Percentiles rank a stretch among this genome's conserved stretches.
Evolutionary conservation across 805 yeast genomes (phyloP).

Genomic region (Brettanomyces nanus): DNA sequence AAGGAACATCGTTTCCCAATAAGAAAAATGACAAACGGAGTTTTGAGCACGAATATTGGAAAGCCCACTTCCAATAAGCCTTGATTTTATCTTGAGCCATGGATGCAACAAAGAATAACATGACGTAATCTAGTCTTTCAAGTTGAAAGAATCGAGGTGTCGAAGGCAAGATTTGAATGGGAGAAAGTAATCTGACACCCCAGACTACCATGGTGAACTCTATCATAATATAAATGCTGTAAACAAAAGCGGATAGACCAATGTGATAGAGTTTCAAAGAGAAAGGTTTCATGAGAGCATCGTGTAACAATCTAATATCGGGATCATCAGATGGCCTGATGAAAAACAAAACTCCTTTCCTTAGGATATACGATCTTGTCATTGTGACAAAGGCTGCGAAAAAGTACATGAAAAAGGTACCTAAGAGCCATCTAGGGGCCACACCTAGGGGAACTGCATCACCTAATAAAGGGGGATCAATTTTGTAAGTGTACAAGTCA

Average conservation of each 20-base stretch:
- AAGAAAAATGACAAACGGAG: conserved; percentile 80
- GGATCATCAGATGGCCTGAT: conserved; percentile 95
- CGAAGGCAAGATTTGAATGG: conserved; percentile 24
- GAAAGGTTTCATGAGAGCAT: conserved; percentile 75
- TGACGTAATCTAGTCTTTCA: conserved; percentile 5
- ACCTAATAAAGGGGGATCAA: conserved; percentile 6
- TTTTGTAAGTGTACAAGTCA: conserved; percentile 8
- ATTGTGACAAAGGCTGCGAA: conserved; percentile 83
- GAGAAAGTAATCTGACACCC: conserved; percentile 30
- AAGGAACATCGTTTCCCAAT: conserved; percentile 49
- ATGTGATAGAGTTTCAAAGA: conserved; percentile 65
- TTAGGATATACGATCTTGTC: conserved; percentile 61
- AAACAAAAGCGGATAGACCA: conserved; percentile 62
- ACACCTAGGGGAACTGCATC: background rate
- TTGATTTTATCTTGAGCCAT: conserved; percentile 2
- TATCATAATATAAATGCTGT: conserved; percentile 58
- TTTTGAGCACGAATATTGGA: conserved; percentile 43
- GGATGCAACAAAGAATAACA: conserved; percentile 5
- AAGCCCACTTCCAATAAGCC: conserved; percentile 47
- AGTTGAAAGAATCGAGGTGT: conserved; percentile 1
- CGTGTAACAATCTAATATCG: conserved; percentile 75
- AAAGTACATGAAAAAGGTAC: conserved; percentile 80
- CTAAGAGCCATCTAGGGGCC: conserved; percentile 47
- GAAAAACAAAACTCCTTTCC: conserved; percentile 87
- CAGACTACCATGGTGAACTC: conserved; percentile 69